Evolutionary conservation across 2,329 filamentous ascomycete species (phyloP).

Genomic region (Hypoxylon sp.): DNA sequence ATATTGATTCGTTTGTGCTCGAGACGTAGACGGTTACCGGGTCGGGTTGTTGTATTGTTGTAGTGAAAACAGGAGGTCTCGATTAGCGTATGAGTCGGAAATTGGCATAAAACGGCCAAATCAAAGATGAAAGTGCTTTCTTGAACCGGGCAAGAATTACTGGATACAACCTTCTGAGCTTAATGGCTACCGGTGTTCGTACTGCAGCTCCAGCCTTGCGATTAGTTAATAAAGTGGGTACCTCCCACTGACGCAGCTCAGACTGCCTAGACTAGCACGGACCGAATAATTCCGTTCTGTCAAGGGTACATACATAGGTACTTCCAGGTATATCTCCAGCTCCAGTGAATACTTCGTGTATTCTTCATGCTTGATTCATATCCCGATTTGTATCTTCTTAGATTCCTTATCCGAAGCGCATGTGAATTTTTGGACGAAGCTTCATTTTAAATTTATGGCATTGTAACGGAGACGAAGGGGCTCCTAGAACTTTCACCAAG

Average conservation of each 20-base stretch:
- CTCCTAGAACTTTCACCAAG: not conserved
- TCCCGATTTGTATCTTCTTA: not conserved
- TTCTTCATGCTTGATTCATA: not conserved
- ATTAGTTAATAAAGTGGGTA: constrained; percentile 41
- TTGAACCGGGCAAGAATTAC: constrained; percentile 15
- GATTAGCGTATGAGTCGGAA: not conserved
- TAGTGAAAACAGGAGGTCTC: not conserved
- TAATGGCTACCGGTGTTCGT: constrained; percentile 15
- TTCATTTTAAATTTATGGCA: not conserved
- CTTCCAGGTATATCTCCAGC: not conserved
- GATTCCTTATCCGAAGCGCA: too few species aligned
- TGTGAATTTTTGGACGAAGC: not conserved
- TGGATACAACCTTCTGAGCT: constrained; percentile 20
- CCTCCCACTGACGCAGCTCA: constrained; percentile 39
- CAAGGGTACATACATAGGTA: constrained; percentile 23
- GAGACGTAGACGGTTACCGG: not conserved
- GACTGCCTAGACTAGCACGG: constrained; percentile 37
- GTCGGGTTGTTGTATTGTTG: constrained; percentile 3
- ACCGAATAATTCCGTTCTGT: constrained; percentile 23
- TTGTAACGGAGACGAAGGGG: not conserved
- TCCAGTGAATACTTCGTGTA: not conserved
- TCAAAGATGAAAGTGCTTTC: not conserved
- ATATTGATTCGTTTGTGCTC: constrained; percentile 45
- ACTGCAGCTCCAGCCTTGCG: constrained; percentile 42
- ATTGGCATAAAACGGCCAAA: constrained; percentile 16